Conservation (phyloP, 768 basidiomycete genomes). For the Tephrocybe rancida region DNA sequence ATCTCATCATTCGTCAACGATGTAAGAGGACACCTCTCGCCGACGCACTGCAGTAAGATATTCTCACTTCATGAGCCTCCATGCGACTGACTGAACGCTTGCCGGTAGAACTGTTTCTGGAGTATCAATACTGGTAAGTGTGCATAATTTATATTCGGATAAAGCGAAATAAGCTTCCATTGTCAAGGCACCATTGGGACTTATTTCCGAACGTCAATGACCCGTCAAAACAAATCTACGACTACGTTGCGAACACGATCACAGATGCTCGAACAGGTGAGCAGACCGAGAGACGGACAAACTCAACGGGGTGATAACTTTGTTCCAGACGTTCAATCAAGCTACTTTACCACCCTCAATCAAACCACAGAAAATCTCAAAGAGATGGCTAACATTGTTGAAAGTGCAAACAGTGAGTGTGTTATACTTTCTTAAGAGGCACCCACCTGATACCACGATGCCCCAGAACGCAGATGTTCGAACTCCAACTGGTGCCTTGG, state of each 20-base stretch:
- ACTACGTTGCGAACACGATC: conserved; percentile 2
- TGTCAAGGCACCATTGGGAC: conserved; percentile 12
- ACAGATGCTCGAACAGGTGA: conserved; percentile 14
- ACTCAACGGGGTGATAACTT: neutral
- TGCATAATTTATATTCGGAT: neutral
- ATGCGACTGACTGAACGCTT: neutral
- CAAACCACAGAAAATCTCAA: neutral
- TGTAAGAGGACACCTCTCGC: neutral
- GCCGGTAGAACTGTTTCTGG: conserved; percentile 9
- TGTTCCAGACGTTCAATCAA: conserved; percentile 3
- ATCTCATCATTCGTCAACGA: neutral
- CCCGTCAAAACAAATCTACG: neutral
- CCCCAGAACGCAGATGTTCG: no score
- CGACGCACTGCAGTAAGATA: conserved; percentile 6
- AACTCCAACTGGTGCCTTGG: no score
- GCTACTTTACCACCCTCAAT: conserved; percentile 2
- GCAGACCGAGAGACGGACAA: neutral
- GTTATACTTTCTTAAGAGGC: no score
- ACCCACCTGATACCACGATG: no score
- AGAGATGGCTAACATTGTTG: conserved; percentile 15
- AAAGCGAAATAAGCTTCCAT: neutral
- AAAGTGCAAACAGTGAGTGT: conserved; percentile 7
- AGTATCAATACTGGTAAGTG: conserved; percentile 13
- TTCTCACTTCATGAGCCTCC: neutral
- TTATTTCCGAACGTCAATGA: conserved; percentile 7